These are phyloP conservation scores for Ophiobolus disseminans DNA, from an alignment of 2,329 filamentous ascomycete species.

Conservation along the genomic window DNA sequence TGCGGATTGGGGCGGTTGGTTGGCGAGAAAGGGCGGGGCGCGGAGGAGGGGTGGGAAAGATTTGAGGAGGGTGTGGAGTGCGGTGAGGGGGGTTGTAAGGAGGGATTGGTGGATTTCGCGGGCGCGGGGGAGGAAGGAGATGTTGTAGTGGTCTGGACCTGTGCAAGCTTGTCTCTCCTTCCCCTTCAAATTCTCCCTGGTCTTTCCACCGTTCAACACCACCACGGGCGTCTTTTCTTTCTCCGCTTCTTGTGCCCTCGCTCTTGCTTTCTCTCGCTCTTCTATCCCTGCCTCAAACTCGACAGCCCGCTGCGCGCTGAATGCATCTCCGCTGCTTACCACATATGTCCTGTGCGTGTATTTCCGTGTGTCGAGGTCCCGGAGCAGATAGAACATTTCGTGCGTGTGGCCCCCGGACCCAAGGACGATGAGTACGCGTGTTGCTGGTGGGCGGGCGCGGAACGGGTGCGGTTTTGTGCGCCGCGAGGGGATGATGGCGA, in stretches of 20 bases:
- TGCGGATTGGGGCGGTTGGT: constrained; percentile 10
- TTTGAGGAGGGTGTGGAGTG: constrained; percentile 68
- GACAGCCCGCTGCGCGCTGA: constrained; percentile 69
- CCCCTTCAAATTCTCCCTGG: neutral
- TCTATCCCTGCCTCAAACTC: constrained; percentile 65
- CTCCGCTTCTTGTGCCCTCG: neutral
- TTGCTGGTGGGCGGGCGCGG: constrained; percentile 44
- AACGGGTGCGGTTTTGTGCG: constrained; percentile 29
- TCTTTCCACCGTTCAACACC: constrained; percentile 4
- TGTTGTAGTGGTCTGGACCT: constrained; percentile 61
- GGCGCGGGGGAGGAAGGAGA: constrained; percentile 76
- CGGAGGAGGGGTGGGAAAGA: constrained; percentile 65
- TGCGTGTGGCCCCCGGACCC: constrained; percentile 94
- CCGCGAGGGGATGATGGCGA: constrained; percentile 47
- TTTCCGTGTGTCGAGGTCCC: constrained; percentile 56
- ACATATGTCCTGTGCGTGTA: constrained; percentile 78
- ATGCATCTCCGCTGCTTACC: constrained; percentile 75
- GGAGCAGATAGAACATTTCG: constrained; percentile 89
- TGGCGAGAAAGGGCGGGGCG: constrained; percentile 26
- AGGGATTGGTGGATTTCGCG: constrained; percentile 83
- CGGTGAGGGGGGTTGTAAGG: constrained; percentile 73
- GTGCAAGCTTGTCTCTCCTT: constrained; percentile 11
- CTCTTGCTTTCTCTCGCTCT: constrained; percentile 19
- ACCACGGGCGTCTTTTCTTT: neutral
- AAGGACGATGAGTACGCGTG: constrained; percentile 79